Percentiles rank a stretch among this genome's conserved stretches.
phyloP scores from a whole-genome alignment of 2,329 filamentous ascomycete species.

The Phoma sp. region DNA sequence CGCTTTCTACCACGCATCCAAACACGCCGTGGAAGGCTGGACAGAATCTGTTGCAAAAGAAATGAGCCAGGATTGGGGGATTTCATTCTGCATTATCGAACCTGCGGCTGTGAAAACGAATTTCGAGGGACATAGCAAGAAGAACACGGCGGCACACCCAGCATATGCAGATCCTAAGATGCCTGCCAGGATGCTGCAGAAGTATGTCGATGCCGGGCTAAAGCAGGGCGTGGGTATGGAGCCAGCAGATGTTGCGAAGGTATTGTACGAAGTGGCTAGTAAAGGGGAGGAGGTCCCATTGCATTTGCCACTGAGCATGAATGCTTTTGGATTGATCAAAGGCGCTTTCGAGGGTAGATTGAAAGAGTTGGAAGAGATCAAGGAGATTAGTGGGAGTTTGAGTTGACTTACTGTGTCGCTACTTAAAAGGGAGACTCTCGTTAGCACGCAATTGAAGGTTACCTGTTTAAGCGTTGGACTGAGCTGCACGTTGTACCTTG shows the following conservation, averaged over 20 bases:
- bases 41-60: constrained; percentile 57
- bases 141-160: constrained; percentile 17
- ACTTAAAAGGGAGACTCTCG: too few relatives aligned
- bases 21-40: constrained; percentile 51
- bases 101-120: constrained; percentile 50
- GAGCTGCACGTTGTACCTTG: too few relatives aligned
- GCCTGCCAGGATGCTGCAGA: constrained; percentile 38
- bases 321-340: constrained; percentile 49
- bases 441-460: too few relatives aligned
- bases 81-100: constrained; percentile 55
- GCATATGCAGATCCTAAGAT: constrained; percentile 27
- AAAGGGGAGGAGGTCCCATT: constrained; percentile 50
- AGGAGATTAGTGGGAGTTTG: constrained; percentile 41
- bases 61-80: constrained; percentile 40
- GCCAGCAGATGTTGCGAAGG: constrained; percentile 18
- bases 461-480: too few relatives aligned
- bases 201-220: constrained; percentile 46
- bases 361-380: constrained; percentile 48
- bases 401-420: constrained; percentile 6
- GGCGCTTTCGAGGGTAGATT: constrained; percentile 31
- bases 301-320: constrained; percentile 51
- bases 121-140: constrained; percentile 48
- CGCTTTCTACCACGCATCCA: constrained; percentile 33
- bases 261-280: constrained; percentile 46
- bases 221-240: constrained; percentile 41